Base-by-base conservation (phyloP, 2,329 filamentous ascomycete genomes). In the Aspergillus piperis region DNA sequence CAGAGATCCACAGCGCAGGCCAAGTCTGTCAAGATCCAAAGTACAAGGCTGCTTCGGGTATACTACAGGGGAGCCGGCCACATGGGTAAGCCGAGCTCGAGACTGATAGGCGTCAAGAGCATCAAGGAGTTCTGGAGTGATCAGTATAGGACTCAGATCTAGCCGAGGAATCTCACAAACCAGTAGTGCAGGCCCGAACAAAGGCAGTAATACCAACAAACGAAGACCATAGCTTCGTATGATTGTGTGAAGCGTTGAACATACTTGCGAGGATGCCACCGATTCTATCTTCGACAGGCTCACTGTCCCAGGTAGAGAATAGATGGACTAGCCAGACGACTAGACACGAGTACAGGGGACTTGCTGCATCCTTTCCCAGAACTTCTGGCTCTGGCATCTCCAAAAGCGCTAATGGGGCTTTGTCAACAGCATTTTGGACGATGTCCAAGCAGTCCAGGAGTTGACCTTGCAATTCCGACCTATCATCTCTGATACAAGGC, bases 401-500 rank as follows among this genome's bases (percentile, higher is more conserved):
- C 44, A 89, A 79, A 4, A 90, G 83, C 62, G 88, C 86, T 41
- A 76, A 76, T 15, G 87, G 92, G 7, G 89, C 90, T 70, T 92
- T 90, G 63, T 86, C 84, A 64, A 96, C 83, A 2, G 90, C 90
- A 54, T 90, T 84, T 59, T 85, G 84, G 48, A 97, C 82, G 55
- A 96, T 92, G 66, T 89, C 86, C 51, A 96, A 83, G 55, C 91
- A 92, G 70, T 92, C 89, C 38, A 84, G 76, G 8, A 78, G 67
- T 59, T 80, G 77, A 5, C 71, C 70, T 59, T 76, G 68, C 30
- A 71, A 63, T 78, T 44, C 88, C 76, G 59, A 90, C 2, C 86
- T 87, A 67, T 92, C 86, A 68, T 92, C 86, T 70, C 85, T 57
- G 54, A 44, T 55, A 39, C 61, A 70, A 41, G 70, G 67, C 66